phyloP scores from a whole-genome alignment of 2,329 filamentous ascomycete species.

The Cladosporium velox region DNA sequence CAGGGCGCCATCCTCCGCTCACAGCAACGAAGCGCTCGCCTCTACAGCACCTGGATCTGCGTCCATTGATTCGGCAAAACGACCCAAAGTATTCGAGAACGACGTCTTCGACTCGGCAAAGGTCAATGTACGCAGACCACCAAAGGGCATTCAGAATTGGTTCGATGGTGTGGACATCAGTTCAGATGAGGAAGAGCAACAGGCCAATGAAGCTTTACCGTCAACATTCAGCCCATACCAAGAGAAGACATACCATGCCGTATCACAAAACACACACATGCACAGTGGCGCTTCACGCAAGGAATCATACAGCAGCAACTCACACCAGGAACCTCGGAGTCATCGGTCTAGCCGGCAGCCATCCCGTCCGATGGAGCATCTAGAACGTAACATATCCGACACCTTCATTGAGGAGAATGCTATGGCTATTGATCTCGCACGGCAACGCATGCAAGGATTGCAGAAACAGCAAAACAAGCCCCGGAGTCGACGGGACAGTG shows the following conservation, averaged over 20 bases:
- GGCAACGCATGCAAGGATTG: conserved; percentile 24
- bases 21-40: conserved; percentile 15
- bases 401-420: conserved; percentile 24
- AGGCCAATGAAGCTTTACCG: conserved; percentile 24
- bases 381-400: conserved; percentile 20
- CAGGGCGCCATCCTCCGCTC: conserved; percentile 14
- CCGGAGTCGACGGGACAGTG: background rate
- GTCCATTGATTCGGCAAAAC: conserved; percentile 18
- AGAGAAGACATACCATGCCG: background rate
- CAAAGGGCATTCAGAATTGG: conserved; percentile 53
- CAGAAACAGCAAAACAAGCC: background rate
- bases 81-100: conserved; percentile 35
- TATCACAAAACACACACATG: background rate
- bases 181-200: conserved; percentile 31
- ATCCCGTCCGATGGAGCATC: conserved; percentile 2
- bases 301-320: background rate
- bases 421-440: conserved; percentile 24
- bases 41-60: conserved; percentile 13
- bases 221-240: conserved; percentile 24
- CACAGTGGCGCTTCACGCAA: background rate
- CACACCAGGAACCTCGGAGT: background rate
- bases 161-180: conserved; percentile 48
- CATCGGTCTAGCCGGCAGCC: conserved; percentile 11
- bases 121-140: conserved; percentile 49
- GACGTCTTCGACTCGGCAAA: conserved; percentile 50